Percentiles rank a stretch among this genome's conserved stretches.
phyloP scores from a whole-genome alignment of 1,284 basidiomycete species.

The Rhodotorula sp. region DNA sequence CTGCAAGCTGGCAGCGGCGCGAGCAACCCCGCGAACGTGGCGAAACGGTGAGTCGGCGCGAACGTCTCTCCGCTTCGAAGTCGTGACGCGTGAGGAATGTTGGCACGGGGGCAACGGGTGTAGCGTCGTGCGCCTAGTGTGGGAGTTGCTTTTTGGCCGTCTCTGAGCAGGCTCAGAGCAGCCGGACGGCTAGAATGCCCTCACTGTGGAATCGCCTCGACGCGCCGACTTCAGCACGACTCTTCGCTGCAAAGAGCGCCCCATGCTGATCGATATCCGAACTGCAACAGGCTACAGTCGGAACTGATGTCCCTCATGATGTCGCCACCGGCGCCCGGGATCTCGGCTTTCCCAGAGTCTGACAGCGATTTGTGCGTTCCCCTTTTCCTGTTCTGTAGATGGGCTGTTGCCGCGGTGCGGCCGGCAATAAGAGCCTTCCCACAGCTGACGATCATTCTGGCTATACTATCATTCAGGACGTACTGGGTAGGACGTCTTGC shows the following conservation, averaged over 20 bases:
- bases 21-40: constrained; percentile 20
- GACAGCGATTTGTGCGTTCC: constrained; percentile 29
- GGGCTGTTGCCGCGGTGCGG: no score
- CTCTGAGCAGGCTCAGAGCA: no score
- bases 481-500: constrained; percentile 37
- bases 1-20: background rate
- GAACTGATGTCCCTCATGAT: constrained; percentile 43
- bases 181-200: no score
- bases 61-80: background rate
- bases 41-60: constrained; percentile 18
- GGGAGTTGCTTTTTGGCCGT: background rate
- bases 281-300: constrained; percentile 22
- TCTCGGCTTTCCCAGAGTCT: constrained; percentile 38
- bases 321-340: constrained; percentile 29
- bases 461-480: no score
- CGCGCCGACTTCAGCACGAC: background rate
- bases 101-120: no score
- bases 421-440: no score
- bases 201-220: no score
- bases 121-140: background rate
- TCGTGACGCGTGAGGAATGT: background rate
- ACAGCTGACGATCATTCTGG: no score
- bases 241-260: background rate
- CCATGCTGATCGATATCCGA: background rate
- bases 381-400: no score